Evolutionary conservation across 768 basidiomycete genomes (phyloP).

Genomic region (Lactarius quietus): DNA sequence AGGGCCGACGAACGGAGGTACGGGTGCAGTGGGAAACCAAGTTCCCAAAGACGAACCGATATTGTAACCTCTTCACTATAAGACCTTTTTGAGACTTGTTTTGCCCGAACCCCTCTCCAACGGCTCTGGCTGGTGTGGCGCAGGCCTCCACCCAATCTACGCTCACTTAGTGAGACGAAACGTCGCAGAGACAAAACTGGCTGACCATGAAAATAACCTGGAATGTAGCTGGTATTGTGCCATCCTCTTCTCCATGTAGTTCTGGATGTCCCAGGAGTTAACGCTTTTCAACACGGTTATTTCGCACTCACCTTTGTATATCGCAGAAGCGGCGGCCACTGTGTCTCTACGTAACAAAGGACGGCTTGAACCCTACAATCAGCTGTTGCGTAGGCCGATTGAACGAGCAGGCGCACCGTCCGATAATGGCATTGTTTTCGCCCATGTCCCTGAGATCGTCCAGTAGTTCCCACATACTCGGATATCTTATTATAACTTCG

Average conservation of each 20-base stretch:
- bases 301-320: slow-evolving; percentile 73
- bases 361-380: slow-evolving; percentile 42
- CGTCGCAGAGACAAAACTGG: slow-evolving; percentile 15
- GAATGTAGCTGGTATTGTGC: slow-evolving; percentile 89
- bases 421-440: slow-evolving; percentile 87
- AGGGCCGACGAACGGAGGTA: slow-evolving; percentile 9
- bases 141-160: slow-evolving; percentile 84
- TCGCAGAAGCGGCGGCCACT: slow-evolving; percentile 84
- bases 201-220: slow-evolving; percentile 91
- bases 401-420: slow-evolving; percentile 49
- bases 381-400: background rate
- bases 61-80: slow-evolving; percentile 33
- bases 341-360: slow-evolving; percentile 78
- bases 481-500: slow-evolving; percentile 87
- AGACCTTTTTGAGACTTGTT: slow-evolving; percentile 58
- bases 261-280: slow-evolving; percentile 43
- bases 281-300: no score
- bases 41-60: background rate
- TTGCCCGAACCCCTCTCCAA: slow-evolving; percentile 59
- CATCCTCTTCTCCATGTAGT: slow-evolving; percentile 80
- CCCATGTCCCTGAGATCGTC: slow-evolving; percentile 97
- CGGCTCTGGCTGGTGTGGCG: slow-evolving; percentile 60
- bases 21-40: background rate
- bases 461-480: slow-evolving; percentile 94
- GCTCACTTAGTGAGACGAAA: background rate